phyloP scores from a whole-genome alignment of 1,139 yeast species.

The Blastobotrys petasosporus region DNA sequence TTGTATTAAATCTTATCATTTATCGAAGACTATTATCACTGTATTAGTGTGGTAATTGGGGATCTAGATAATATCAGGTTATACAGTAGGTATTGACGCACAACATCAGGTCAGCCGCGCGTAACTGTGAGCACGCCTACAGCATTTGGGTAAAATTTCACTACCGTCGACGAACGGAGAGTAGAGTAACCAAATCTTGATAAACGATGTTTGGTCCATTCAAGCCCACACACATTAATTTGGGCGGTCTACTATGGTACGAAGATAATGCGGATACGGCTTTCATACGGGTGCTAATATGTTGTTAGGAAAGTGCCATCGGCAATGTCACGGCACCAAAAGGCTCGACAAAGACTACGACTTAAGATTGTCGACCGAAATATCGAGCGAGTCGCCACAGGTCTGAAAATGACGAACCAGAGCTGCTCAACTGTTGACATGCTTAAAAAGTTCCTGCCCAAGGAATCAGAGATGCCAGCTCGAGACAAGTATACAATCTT shows the following conservation, averaged over 20 bases:
- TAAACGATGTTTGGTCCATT: conserved; percentile 73
- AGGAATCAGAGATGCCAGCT: conserved; percentile 72
- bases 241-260: conserved; percentile 87
- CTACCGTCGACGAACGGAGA: background rate
- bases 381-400: conserved; percentile 61
- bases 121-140: too few species aligned
- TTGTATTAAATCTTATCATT: too few species aligned
- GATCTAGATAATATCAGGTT: too few species aligned
- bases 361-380: conserved; percentile 76
- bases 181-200: background rate
- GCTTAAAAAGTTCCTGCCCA: conserved; percentile 58
- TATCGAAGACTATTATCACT: too few species aligned
- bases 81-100: too few species aligned
- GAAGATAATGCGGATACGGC: conserved; percentile 26
- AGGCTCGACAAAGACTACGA: conserved; percentile 75
- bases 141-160: background rate
- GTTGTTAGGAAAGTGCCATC: conserved; percentile 52
- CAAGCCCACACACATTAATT: conserved; percentile 51
- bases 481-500: conserved; percentile 85
- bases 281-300: conserved; percentile 1
- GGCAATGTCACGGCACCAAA: conserved; percentile 76
- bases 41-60: too few species aligned
- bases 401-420: conserved; percentile 47
- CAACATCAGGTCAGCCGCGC: too few species aligned
- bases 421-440: conserved; percentile 50